These are phyloP conservation scores for Sherardia arvensis DNA, from an alignment of 257 asterid genomes.

Conservation along the genomic window DNA sequence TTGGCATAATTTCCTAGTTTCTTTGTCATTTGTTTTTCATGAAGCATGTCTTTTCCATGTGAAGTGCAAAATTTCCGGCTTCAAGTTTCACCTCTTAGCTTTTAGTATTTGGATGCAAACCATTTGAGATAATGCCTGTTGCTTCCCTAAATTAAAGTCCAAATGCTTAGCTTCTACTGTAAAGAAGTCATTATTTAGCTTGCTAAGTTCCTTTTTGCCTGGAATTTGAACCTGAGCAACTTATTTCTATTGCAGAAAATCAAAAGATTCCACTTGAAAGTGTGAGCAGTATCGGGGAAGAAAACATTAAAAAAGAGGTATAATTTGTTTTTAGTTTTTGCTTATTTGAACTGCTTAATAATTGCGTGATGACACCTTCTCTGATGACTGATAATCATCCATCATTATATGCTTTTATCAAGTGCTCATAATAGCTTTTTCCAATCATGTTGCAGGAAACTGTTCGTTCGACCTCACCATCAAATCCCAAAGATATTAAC, in stretches of 20 bases:
- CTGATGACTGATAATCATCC: neutral
- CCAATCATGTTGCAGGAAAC: constrained; percentile 34
- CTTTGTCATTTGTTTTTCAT: neutral
- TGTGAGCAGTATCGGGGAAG: constrained; percentile 23
- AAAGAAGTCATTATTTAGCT: neutral
- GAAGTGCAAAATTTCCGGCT: neutral
- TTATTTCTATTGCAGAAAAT: constrained; percentile 24
- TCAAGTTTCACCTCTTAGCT: neutral
- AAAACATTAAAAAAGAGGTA: constrained; percentile 45
- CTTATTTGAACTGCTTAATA: neutral
- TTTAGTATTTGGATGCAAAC: neutral
- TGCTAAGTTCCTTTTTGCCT: constrained; percentile 19
- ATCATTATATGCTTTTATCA: neutral
- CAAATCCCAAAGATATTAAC: constrained; percentile 21
- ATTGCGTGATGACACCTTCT: neutral
- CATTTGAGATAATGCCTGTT: neutral
- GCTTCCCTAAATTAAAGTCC: neutral
- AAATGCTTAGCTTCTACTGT: neutral
- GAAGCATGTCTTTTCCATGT: neutral
- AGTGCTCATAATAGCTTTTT: constrained; percentile 7
- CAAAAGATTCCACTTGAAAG: constrained; percentile 20
- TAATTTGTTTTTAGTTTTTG: neutral
- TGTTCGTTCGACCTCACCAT: constrained; percentile 16
- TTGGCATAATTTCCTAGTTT: neutral
- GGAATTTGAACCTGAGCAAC: constrained; percentile 22